Conservation (phyloP, 345 rosid species). For the Eucalyptus curtisii region DNA sequence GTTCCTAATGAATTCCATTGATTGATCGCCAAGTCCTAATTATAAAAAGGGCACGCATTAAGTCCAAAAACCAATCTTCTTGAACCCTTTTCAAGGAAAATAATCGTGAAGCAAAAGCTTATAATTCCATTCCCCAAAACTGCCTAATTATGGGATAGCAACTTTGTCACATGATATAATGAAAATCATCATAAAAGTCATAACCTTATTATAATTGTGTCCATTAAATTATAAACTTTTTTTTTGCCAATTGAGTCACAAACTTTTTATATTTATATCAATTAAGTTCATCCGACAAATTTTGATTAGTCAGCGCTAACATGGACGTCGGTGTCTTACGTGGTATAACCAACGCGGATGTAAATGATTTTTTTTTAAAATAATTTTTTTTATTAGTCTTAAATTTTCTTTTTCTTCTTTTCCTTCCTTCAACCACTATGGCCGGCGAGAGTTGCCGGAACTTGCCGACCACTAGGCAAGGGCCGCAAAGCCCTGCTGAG, state of each 20-base stretch:
- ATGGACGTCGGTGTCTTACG: fast-evolving
- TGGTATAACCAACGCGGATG: fast-evolving
- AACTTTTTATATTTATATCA: no score
- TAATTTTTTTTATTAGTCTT: no score
- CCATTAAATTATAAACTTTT: no score
- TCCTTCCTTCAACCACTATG: no score
- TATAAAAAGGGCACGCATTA: neutral
- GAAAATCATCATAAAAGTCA: no score
- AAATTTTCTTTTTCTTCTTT: no score
- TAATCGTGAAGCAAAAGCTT: neutral
- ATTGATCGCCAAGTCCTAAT: neutral
- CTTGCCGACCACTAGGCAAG: fast-evolving
- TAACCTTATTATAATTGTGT: no score
- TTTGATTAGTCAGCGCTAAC: fast-evolving
- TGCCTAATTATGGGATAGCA: neutral
- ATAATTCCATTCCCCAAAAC: neutral
- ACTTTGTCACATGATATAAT: no score
- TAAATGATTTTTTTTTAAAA: no score
- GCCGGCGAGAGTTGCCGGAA: fast-evolving
- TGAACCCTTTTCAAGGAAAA: neutral
- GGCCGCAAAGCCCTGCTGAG: no score
- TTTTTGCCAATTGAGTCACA: fast-evolving
- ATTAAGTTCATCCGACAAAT: fast-evolving
- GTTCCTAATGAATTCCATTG: neutral
- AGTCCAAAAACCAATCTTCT: neutral